These are phyloP conservation scores for Wickerhamiella spandovensis DNA, from an alignment of 805 yeast genomes.

Conservation along the genomic window DNA sequence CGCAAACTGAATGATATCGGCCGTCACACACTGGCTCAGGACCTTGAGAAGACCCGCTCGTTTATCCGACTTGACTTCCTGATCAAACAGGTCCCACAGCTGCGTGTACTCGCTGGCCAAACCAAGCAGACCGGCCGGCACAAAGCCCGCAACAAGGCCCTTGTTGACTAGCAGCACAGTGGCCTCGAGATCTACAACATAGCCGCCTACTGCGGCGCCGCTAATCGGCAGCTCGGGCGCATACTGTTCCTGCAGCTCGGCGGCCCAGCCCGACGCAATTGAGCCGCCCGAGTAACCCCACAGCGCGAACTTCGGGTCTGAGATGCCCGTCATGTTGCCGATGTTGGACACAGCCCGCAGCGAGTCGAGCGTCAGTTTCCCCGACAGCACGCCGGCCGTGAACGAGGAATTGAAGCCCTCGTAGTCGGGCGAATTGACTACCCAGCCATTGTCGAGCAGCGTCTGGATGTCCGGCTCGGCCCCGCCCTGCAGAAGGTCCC, in stretches of 20 bases:
- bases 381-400: conserved; percentile 18
- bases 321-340: conserved; percentile 9
- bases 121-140: conserved; percentile 18
- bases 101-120: conserved; percentile 15
- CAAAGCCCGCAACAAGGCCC: conserved; percentile 14
- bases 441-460: conserved; percentile 6
- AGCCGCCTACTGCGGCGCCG: conserved; percentile 8
- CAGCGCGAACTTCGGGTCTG: conserved; percentile 5
- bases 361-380: conserved; percentile 18
- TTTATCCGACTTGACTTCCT: conserved; percentile 4
- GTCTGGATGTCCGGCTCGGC: conserved; percentile 1
- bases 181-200: conserved; percentile 9
- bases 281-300: conserved; percentile 14
- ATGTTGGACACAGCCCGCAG: conserved; percentile 14
- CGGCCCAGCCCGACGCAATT: conserved; percentile 16
- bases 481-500: conserved; percentile 7
- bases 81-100: conserved; percentile 5
- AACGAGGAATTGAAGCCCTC: conserved; percentile 22
- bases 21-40: conserved; percentile 10
- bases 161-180: conserved; percentile 11
- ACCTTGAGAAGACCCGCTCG: conserved; percentile 2
- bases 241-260: conserved; percentile 17
- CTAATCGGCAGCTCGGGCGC: conserved; percentile 15
- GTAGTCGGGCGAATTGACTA: conserved; percentile 19
- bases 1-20: conserved; percentile 8